A percentile compares a stretch with the other conserved stretches of the same genome.
Conservation (phyloP, 1,139 yeast genomes). For the Hansenula sp. region DNA sequence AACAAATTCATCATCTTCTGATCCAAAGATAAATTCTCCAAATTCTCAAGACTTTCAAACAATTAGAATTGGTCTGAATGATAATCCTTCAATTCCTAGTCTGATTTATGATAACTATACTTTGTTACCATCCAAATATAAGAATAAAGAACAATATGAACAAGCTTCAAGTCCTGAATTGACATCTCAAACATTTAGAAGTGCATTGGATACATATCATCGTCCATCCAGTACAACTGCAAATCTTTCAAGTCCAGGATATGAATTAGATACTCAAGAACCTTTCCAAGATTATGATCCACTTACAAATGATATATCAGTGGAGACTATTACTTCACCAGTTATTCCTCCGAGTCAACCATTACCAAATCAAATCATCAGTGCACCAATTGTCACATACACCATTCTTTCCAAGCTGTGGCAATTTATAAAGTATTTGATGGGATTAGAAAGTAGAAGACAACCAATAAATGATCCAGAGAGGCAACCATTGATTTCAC, state of each 20-base stretch:
- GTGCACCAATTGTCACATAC: background rate
- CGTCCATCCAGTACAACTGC: background rate
- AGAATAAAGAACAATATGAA: background rate
- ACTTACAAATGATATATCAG: background rate
- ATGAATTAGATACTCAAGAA: background rate
- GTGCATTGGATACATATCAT: slow-evolving; percentile 1
- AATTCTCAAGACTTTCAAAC: background rate
- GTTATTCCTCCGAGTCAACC: background rate
- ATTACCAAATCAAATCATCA: background rate
- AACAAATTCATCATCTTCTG: background rate
- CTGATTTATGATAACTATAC: slow-evolving; percentile 1
- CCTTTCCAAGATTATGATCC: too few relatives aligned
- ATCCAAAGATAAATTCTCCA: too few relatives aligned
- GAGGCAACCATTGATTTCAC: slow-evolving; percentile 16
- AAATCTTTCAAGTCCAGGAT: background rate
- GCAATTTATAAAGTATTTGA: background rate
- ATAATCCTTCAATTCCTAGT: background rate
- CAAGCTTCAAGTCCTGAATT: background rate
- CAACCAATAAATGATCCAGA: slow-evolving; percentile 7
- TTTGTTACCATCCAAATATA: background rate
- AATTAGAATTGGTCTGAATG: background rate
- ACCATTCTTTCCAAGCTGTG: background rate
- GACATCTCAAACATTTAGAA: background rate
- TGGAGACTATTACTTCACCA: slow-evolving; percentile 1
- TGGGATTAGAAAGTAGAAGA: background rate